Conservation (phyloP, 495 filamentous ascomycete species). For the Daldinia caldariorum region DNA sequence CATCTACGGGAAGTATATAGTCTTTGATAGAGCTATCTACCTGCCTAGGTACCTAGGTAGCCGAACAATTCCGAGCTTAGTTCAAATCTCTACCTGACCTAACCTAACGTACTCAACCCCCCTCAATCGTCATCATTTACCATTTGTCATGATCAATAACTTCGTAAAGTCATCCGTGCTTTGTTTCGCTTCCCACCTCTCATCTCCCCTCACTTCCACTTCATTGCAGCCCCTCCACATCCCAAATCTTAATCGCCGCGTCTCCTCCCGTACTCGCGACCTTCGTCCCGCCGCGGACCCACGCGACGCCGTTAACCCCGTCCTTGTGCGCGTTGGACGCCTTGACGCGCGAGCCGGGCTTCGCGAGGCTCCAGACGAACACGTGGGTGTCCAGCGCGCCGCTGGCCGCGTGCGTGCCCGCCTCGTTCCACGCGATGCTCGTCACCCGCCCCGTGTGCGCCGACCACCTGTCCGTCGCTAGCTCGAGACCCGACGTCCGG, state of each 20-base stretch:
- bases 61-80: not conserved
- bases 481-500: constrained; percentile 64
- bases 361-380: constrained; percentile 87
- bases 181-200: not conserved
- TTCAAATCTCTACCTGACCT: not conserved
- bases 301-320: constrained; percentile 87
- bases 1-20: not conserved
- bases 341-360: constrained; percentile 83
- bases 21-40: not conserved
- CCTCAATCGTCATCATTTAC: not conserved
- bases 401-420: constrained; percentile 80
- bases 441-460: constrained; percentile 90
- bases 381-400: constrained; percentile 90
- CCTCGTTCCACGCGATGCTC: constrained; percentile 80
- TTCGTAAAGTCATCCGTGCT: not conserved
- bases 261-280: constrained; percentile 85
- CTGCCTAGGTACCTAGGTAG: too few relatives aligned
- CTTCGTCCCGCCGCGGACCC: constrained; percentile 75
- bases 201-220: constrained; percentile 49
- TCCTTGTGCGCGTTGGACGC: constrained; percentile 90
- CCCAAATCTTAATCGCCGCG: constrained; percentile 91
- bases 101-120: too few relatives aligned
- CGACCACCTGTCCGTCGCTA: constrained; percentile 84
- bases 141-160: constrained; percentile 7
- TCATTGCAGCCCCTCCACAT: constrained; percentile 71